Evolutionary conservation across 75 land plant species (phyloP), one percentile per base, ranked within the genome.

Genomic region (Pinus tabuliformis): DNA sequence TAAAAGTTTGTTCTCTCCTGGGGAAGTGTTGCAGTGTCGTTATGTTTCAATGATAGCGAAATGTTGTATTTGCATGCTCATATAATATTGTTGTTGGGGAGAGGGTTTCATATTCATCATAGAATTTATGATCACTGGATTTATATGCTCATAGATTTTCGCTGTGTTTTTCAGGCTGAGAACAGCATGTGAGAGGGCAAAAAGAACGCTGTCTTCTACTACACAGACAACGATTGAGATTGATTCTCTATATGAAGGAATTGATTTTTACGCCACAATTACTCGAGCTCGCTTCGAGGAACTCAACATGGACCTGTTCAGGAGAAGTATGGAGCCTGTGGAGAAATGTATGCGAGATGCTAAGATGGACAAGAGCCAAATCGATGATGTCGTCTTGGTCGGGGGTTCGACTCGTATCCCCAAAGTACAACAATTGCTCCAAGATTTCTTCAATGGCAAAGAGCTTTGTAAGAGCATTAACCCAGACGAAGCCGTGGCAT

Each of bases 311-410:
- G 84, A 84, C 56, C 73, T 84, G 58, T 85, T 85, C 75, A 77
- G 86, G 77, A 85, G 82, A 79, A 81, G 86, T 37, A 85, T 85
- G 86, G 86, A 85, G 80, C 86, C 84, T 3, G 86, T 85, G 17
- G 86, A 85, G 80, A 85, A 85, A 56, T 85, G 84, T 52, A 73
- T 84, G 56, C 58, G 83, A 70, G 86, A 84, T 61, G 86, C 86
- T 18, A 82, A 82, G 80, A 74, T 85, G 77, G 77, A 78, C 59
- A 80, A 80, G 78, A 42, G 28, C 21, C 21, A 18, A 13, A 73
- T 86, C 17, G 58, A 80, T 49, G 86, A 88, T 30, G 78, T 88
- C 45, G 90, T 88, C 13, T 78, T 88, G 39, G 87, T 85, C 49
- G 90, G 90, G 30, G 90, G 90, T 2, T 88, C 90, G 5, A 85